A percentile compares a stretch with the other conserved stretches of the same genome.
Conservation (phyloP, 164 flowering plant species). For the Tinospora cordifolia region DNA sequence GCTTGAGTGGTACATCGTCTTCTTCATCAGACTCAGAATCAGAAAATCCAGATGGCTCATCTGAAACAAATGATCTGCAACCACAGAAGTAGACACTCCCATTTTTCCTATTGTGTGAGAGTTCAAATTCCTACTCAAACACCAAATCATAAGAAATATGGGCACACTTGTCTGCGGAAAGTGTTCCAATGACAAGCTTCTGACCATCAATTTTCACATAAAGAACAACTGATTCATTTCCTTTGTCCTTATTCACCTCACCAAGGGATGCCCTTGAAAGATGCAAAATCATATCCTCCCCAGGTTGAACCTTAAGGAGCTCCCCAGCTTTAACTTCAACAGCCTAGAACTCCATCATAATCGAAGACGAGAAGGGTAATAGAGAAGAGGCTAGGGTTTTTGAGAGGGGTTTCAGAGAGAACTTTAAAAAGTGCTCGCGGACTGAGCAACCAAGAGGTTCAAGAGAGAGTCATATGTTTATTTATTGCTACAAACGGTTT, state of each 20-base stretch:
- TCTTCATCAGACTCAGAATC: slow-evolving; percentile 28
- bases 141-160: slow-evolving; percentile 53
- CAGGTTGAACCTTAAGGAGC: slow-evolving; percentile 32
- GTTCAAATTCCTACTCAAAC: too few species aligned
- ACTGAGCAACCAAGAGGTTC: neutral
- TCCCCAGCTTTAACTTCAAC: slow-evolving; percentile 64
- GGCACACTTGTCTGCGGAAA: slow-evolving; percentile 38
- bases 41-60: slow-evolving; percentile 18
- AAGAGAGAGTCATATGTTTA: too few species aligned
- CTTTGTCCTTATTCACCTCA: slow-evolving; percentile 49
- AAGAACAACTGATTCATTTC: slow-evolving; percentile 30
- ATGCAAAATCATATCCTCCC: slow-evolving; percentile 26
- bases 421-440: too few species aligned
- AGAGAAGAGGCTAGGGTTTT: slow-evolving; percentile 12
- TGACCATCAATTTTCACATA: slow-evolving; percentile 38
- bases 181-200: slow-evolving; percentile 55
- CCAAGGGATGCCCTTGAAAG: slow-evolving; percentile 67
- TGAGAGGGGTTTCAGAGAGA: slow-evolving; percentile 11
- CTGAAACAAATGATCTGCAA: slow-evolving; percentile 27
- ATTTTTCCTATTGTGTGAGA: slow-evolving; percentile 70
- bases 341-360: slow-evolving; percentile 36
- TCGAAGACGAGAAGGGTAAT: neutral
- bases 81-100: slow-evolving; percentile 71
- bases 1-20: slow-evolving; percentile 19
- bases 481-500: too few species aligned